Evolutionary conservation across 106 monocot species (phyloP).

Genomic region (Allium cepa): DNA sequence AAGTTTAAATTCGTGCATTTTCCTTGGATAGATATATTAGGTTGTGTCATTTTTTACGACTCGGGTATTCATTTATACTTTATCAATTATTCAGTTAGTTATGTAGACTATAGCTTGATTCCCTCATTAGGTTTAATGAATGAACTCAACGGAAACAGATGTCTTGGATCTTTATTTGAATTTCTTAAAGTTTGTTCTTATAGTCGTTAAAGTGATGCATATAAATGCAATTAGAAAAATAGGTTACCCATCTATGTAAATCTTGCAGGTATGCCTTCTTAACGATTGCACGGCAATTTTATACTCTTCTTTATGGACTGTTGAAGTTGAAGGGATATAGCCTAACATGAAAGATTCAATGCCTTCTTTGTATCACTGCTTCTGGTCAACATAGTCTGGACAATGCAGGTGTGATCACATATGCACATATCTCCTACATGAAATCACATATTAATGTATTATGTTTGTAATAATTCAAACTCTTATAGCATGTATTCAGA

Average conservation of each 20-base stretch:
- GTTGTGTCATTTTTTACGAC: too few species aligned
- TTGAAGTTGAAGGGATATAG: slow-evolving; percentile 33
- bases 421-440: too few species aligned
- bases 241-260: neutral
- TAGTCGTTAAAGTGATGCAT: neutral
- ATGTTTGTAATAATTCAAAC: too few species aligned
- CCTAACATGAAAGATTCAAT: slow-evolving; percentile 11
- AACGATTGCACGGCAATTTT: slow-evolving; percentile 12
- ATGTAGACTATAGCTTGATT: too few species aligned
- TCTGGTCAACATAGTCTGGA: slow-evolving; percentile 59
- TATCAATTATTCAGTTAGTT: too few species aligned
- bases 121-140: neutral
- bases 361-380: slow-evolving; percentile 37
- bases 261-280: slow-evolving; percentile 6
- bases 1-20: too few species aligned
- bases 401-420: slow-evolving; percentile 41
- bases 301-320: slow-evolving; percentile 37
- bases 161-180: neutral
- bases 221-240: too few species aligned
- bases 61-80: too few species aligned
- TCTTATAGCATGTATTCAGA: slow-evolving; percentile 16
- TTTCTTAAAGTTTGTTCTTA: neutral
- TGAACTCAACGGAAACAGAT: neutral
- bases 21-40: too few species aligned
- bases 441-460: too few species aligned